Evolutionary conservation across 2,329 filamentous ascomycete genomes (phyloP).

Genomic region (Xylariales sp.): DNA sequence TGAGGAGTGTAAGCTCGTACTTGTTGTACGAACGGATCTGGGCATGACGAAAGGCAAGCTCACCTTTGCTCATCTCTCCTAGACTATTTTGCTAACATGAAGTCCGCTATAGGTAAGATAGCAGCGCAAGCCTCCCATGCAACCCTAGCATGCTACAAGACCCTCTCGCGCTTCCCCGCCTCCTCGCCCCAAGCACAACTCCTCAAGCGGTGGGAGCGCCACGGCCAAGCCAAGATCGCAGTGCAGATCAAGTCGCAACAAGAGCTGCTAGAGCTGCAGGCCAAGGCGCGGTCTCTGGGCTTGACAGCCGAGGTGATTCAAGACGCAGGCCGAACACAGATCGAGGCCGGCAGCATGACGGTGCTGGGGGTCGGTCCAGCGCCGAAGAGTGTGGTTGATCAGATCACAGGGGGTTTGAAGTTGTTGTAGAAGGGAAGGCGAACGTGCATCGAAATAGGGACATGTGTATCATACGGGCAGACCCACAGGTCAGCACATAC

Average conservation of each 20-base stretch:
- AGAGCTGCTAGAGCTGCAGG: conserved; percentile 68
- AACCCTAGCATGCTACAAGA: conserved; percentile 96
- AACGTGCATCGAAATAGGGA: too few relatives aligned
- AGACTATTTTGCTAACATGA: neutral
- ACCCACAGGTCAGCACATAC: too few relatives aligned
- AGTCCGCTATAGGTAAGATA: conserved; percentile 70
- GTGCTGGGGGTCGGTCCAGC: conserved; percentile 81
- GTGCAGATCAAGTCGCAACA: conserved; percentile 85
- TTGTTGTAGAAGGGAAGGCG: too few relatives aligned
- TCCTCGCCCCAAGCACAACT: conserved; percentile 54
- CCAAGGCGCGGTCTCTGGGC: conserved; percentile 75
- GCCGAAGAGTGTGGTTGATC: conserved; percentile 80
- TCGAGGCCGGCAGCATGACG: conserved; percentile 86
- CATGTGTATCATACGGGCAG: too few relatives aligned
- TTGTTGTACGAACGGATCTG: conserved; percentile 88
- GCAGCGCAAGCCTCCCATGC: conserved; percentile 93
- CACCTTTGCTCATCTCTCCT: neutral
- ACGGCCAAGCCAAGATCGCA: conserved; percentile 90
- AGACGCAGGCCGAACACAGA: conserved; percentile 96
- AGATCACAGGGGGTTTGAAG: conserved; percentile 46
- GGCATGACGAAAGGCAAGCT: conserved; percentile 90
- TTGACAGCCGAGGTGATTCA: conserved; percentile 85
- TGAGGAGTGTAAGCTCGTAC: conserved; percentile 90
- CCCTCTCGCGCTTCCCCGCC: conserved; percentile 53
- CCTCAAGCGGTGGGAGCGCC: conserved; percentile 77